Evolutionary conservation across 805 yeast species (phyloP).

Genomic region (Brettanomyces nanus): DNA sequence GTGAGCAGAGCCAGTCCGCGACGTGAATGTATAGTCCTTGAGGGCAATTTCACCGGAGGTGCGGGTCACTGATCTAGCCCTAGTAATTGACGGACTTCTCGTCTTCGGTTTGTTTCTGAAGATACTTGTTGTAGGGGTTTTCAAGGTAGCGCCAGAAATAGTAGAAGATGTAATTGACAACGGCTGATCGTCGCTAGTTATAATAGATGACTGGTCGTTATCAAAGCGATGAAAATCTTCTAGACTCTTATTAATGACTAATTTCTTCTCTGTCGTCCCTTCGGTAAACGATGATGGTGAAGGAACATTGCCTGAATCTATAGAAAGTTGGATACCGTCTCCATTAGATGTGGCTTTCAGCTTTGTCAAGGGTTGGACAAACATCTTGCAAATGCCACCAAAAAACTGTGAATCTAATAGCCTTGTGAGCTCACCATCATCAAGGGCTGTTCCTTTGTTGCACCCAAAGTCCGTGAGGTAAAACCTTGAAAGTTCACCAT

Average conservation of each 20-base stretch:
- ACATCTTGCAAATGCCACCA: constrained; percentile 18
- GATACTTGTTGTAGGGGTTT: background rate
- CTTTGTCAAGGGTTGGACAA: constrained; percentile 9
- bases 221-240: background rate
- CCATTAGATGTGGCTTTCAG: background rate
- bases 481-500: constrained; percentile 29
- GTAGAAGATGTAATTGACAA: constrained; percentile 1
- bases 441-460: constrained; percentile 47
- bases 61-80: constrained; percentile 23
- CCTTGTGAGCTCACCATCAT: constrained; percentile 36
- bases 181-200: no score
- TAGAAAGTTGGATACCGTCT: background rate
- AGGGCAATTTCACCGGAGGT: constrained; percentile 12
- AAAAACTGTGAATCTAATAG: constrained; percentile 29
- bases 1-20: constrained; percentile 4
- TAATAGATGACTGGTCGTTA: no score
- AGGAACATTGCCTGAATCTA: background rate
- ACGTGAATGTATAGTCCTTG: background rate
- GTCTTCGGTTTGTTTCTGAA: background rate
- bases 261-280: background rate
- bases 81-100: constrained; percentile 16
- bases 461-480: constrained; percentile 59
- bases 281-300: background rate
- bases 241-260: background rate
- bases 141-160: background rate